Evolutionary conservation across 495 filamentous ascomycete species (phyloP).

Genomic region (Mytilinidion resinicola): DNA sequence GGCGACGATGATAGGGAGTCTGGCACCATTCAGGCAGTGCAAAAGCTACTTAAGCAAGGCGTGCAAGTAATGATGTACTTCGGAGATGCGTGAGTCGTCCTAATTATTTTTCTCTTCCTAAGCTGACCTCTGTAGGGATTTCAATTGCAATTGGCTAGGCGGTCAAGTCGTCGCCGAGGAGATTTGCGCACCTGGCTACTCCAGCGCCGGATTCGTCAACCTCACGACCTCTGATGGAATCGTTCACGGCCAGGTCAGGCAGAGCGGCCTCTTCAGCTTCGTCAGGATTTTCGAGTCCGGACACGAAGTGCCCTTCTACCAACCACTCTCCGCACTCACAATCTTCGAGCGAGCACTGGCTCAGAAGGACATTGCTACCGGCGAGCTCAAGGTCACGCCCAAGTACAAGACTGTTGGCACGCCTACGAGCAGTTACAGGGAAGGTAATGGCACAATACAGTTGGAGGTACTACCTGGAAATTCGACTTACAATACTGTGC

Average conservation of each 20-base stretch:
- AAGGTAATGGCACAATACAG: conserved; percentile 54
- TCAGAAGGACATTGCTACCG: conserved; percentile 56
- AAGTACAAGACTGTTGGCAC: conserved; percentile 47
- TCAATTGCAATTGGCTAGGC: conserved; percentile 58
- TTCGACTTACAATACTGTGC: conserved; percentile 51
- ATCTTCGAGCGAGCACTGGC: conserved; percentile 54
- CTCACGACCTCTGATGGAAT: conserved; percentile 49
- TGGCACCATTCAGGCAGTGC: conserved; percentile 46
- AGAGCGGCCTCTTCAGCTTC: conserved; percentile 64
- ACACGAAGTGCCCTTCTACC: conserved; percentile 66
- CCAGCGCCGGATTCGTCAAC: conserved; percentile 48
- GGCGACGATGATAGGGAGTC: conserved; percentile 52
- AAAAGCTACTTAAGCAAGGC: conserved; percentile 45
- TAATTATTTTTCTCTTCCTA: background rate
- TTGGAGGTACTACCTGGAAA: conserved; percentile 40
- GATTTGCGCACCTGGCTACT: conserved; percentile 44
- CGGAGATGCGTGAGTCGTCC: conserved; percentile 46
- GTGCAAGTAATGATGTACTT: conserved; percentile 51
- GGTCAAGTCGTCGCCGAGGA: conserved; percentile 44
- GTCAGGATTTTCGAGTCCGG: conserved; percentile 47
- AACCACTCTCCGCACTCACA: conserved; percentile 54
- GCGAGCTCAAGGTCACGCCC: conserved; percentile 33
- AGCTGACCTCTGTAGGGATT: conserved; percentile 38
- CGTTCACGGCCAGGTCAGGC: conserved; percentile 59
- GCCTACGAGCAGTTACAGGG: conserved; percentile 46